A percentile compares a stretch with the other conserved stretches of the same genome.
Evolutionary conservation across 495 filamentous ascomycete species (phyloP).

Genomic region (Aspergillus leporis): DNA sequence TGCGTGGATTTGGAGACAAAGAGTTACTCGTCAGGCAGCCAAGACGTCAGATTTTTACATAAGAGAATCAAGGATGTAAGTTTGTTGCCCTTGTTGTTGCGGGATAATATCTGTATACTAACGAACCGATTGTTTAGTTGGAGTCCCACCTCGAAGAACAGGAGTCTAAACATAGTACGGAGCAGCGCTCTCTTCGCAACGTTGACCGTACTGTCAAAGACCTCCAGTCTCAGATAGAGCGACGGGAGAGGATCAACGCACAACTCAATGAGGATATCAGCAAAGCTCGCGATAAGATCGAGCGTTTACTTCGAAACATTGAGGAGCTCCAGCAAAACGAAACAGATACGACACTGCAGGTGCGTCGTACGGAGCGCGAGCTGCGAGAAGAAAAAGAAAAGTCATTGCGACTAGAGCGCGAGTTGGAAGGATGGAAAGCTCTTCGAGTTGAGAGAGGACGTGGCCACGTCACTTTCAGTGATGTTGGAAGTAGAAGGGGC

Average conservation of each 20-base stretch:
- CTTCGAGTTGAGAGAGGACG: constrained; percentile 63
- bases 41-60: constrained; percentile 93
- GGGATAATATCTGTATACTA: constrained; percentile 12
- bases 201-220: constrained; percentile 94
- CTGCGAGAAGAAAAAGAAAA: constrained; percentile 88
- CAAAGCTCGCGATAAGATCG: constrained; percentile 83
- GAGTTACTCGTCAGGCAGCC: constrained; percentile 88
- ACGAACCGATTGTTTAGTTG: constrained; percentile 56
- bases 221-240: constrained; percentile 87
- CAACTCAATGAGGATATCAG: constrained; percentile 80
- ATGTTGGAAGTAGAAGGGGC: constrained; percentile 41
- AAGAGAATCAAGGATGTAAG: constrained; percentile 94
- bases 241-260: constrained; percentile 78
- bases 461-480: constrained; percentile 35
- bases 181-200: constrained; percentile 84
- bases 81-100: not conserved
- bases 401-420: constrained; percentile 76
- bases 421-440: constrained; percentile 83
- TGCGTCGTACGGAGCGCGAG: constrained; percentile 85
- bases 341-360: constrained; percentile 72
- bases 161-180: constrained; percentile 72
- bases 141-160: constrained; percentile 89
- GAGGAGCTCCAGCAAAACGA: constrained; percentile 91
- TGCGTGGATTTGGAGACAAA: constrained; percentile 96
- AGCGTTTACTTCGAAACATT: constrained; percentile 83